These are phyloP conservation scores for Neofusicoccum sp. DNA, from an alignment of 2,329 filamentous ascomycete genomes.

Conservation along the genomic window DNA sequence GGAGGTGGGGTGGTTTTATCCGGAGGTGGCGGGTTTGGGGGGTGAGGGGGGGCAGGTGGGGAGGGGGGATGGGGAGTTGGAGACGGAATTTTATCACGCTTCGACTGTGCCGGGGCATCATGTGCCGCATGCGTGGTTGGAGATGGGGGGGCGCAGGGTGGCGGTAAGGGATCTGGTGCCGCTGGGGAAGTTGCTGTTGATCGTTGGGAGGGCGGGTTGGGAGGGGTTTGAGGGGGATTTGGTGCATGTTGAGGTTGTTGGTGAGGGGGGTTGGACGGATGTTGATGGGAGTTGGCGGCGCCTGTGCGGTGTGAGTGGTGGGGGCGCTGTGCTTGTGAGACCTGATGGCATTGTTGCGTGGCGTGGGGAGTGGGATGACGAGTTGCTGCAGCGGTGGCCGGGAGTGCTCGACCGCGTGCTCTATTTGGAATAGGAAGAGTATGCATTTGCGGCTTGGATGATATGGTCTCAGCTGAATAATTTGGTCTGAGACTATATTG, in stretches of 20 bases:
- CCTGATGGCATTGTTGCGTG: conserved; percentile 35
- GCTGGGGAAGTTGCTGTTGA: not conserved
- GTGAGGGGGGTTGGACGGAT: conserved; percentile 12
- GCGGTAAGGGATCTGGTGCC: conserved; percentile 16
- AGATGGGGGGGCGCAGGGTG: not conserved
- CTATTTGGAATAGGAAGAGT: no score
- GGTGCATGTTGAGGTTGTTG: conserved; percentile 8
- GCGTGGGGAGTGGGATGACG: conserved; percentile 8
- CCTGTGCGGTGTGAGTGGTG: conserved; percentile 19
- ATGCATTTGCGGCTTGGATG: no score
- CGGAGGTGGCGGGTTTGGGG: conserved; percentile 5
- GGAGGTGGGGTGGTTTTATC: conserved; percentile 39
- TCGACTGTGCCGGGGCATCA: conserved; percentile 34
- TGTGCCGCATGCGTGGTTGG: conserved; percentile 33
- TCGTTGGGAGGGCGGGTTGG: not conserved
- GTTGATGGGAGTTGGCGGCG: conserved; percentile 23
- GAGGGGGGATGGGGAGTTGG: conserved; percentile 21
- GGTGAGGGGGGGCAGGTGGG: conserved; percentile 28
- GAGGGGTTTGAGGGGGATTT: not conserved
- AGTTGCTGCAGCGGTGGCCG: conserved; percentile 9
- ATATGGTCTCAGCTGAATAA: no score
- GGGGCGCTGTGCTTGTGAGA: conserved; percentile 32
- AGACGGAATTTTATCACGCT: conserved; percentile 23
- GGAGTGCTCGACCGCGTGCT: not conserved
- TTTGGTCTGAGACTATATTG: no score